Evolutionary conservation across 2,329 filamentous ascomycete genomes (phyloP), one percentile per base, ranked within the genome.

Genomic region (Pseudocercospora fijiensis): DNA sequence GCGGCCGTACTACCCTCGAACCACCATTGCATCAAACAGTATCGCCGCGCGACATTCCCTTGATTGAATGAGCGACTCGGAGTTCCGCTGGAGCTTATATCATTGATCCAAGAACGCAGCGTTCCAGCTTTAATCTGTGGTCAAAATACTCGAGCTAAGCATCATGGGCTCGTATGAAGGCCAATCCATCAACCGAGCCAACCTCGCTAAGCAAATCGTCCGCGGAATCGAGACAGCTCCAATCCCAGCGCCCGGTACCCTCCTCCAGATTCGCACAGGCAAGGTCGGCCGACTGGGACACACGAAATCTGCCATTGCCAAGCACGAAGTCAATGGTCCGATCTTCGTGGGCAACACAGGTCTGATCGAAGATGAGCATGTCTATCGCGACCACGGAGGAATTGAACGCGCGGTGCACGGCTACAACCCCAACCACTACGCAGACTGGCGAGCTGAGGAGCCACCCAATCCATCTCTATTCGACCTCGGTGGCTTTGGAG

Each of bases 371-470:
- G 86, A 88, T 64, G 85, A 87, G 70, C 85, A 88, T 60, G 85
- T 86, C 61, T 79, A 80, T 11, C 84, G 82, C 0, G 86, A 86
- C 60, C 86, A 88, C 62, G 86, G 86, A 2, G 86, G 86, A 0
- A 71, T 76, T 0, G 86, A 89, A 61, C 87, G 88, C 72, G 86
- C 85, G 0, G 77, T 88, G 18, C 82, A 85, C 49, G 69, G 74
- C 82, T 86, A 88, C 70, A 86, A 83, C 72, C 81, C 80, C 1
- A 78, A 80, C 0, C 85, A 88, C 71, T 88, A 88, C 69, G 65
- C 76, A 0, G 69, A 74, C 28, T 88, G 86, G 85, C 76, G 74
- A n/a, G 61, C 73, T 3, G 81, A 84, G 43, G 82, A 81, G 62
- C 84, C 84, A 0, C 73, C 78, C 0, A 79, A 80, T 1, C 78